These are phyloP conservation scores for Termitomyces sp. DNA, from an alignment of 768 basidiomycete species.

Conservation along the genomic window DNA sequence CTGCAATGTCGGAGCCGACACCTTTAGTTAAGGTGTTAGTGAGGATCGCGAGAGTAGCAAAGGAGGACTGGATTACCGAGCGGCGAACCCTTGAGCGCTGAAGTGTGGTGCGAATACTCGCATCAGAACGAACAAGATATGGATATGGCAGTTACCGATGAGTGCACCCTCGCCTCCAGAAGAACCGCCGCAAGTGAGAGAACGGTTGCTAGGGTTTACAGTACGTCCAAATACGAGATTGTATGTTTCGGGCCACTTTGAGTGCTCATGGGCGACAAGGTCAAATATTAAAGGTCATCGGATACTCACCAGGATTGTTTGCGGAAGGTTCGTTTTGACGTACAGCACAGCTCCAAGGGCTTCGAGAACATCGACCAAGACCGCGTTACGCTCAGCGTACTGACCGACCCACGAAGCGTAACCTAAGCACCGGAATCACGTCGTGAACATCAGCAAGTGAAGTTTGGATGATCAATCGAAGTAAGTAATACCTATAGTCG, in stretches of 20 bases:
- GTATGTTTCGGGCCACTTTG: slow-evolving; percentile 73
- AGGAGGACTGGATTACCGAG: slow-evolving; percentile 29
- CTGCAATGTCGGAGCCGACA: slow-evolving; percentile 80
- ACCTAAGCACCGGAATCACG: slow-evolving; percentile 34
- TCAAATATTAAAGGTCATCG: not conserved
- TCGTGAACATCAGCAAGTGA: not conserved
- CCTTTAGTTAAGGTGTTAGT: slow-evolving; percentile 1
- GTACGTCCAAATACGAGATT: slow-evolving; percentile 83
- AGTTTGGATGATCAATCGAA: not conserved
- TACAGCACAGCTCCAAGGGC: slow-evolving; percentile 69
- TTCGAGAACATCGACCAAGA: slow-evolving; percentile 65
- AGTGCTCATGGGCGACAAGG: not conserved
- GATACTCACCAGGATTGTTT: slow-evolving; percentile 65
- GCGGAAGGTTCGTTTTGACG: slow-evolving; percentile 75
- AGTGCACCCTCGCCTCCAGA: slow-evolving; percentile 87
- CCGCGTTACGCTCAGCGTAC: slow-evolving; percentile 55
- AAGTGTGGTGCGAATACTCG: not conserved
- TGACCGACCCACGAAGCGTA: slow-evolving; percentile 74
- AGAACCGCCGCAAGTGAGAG: slow-evolving; percentile 74
- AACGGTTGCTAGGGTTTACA: slow-evolving; percentile 69
- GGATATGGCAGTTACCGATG: slow-evolving; percentile 39
- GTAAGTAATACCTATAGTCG: slow-evolving; percentile 54
- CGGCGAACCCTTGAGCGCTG: slow-evolving; percentile 45
- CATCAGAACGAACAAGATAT: not conserved
- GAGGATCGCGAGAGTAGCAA: not conserved